phyloP scores from a whole-genome alignment of 495 filamentous ascomycete genomes.

The Hypoxylon lienhwacheense region DNA sequence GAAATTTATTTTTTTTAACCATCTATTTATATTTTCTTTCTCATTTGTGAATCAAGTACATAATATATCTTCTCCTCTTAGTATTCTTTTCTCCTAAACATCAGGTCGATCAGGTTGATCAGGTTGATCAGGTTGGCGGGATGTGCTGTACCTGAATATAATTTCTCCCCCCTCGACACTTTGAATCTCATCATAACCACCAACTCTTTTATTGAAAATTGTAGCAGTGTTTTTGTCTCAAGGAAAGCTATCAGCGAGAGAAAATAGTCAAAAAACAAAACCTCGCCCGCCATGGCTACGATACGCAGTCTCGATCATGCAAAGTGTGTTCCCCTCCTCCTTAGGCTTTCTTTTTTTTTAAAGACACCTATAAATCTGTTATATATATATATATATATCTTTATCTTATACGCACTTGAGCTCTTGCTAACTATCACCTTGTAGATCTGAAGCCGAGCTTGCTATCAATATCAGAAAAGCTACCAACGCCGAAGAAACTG shows the following conservation, averaged over 20 bases:
- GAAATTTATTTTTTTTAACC: not conserved
- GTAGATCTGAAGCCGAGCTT: slow-evolving; percentile 88
- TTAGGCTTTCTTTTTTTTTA: not conserved
- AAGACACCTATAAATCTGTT: not conserved
- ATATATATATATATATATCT: slow-evolving; percentile 3
- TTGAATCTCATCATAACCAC: slow-evolving; percentile 26
- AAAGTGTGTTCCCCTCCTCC: slow-evolving; percentile 38
- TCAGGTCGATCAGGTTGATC: too few relatives aligned
- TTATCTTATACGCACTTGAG: not conserved
- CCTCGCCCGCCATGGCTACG: slow-evolving; percentile 45
- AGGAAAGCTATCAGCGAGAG: not conserved
- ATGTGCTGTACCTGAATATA: slow-evolving; percentile 34
- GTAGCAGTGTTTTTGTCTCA: not conserved
- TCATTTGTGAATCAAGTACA: too few relatives aligned
- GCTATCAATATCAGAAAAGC: slow-evolving; percentile 96
- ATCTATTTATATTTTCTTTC: not conserved
- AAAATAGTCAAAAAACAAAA: not conserved
- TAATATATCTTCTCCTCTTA: too few relatives aligned
- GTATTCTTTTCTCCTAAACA: slow-evolving; percentile 19
- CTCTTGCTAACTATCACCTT: slow-evolving; percentile 9
- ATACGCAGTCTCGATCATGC: slow-evolving; percentile 53
- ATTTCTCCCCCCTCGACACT: slow-evolving; percentile 6
- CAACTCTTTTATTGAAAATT: slow-evolving; percentile 6
- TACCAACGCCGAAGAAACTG: slow-evolving; percentile 91
- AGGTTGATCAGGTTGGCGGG: slow-evolving; percentile 16